These are phyloP conservation scores for Paraphaeosphaeria sporulosa DNA, from an alignment of 2,329 filamentous ascomycete species.

Conservation along the genomic window DNA sequence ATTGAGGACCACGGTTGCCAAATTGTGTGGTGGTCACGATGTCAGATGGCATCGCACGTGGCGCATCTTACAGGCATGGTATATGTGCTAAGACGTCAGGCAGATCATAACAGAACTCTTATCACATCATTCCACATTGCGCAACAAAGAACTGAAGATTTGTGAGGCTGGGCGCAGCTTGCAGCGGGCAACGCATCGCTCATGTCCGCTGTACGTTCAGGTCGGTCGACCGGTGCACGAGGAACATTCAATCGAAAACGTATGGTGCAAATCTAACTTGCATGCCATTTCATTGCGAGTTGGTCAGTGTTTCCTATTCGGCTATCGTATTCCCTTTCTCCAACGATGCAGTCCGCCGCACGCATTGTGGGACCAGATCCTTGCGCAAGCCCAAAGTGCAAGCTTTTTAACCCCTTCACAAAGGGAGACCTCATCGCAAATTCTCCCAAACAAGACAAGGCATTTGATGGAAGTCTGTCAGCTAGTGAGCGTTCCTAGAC, in stretches of 20 bases:
- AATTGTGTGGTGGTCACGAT: constrained; percentile 11
- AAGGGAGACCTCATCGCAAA: too few relatives aligned
- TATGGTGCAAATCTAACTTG: background rate
- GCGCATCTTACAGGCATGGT: constrained; percentile 9
- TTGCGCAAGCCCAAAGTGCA: too few relatives aligned
- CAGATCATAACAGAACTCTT: constrained; percentile 12
- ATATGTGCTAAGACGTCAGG: constrained; percentile 14
- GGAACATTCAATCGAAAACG: background rate
- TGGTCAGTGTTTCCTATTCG: too few relatives aligned
- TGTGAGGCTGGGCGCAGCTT: constrained; percentile 2
- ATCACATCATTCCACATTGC: constrained; percentile 25
- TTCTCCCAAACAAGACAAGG: too few relatives aligned
- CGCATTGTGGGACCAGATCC: too few relatives aligned
- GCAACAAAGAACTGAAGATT: background rate
- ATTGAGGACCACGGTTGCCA: constrained; percentile 5
- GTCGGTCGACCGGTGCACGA: background rate
- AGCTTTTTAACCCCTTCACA: too few relatives aligned
- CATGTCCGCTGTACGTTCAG: background rate
- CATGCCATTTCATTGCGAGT: background rate
- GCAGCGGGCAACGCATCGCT: constrained; percentile 1
- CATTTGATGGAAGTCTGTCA: too few relatives aligned
- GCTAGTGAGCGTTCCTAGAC: too few relatives aligned
- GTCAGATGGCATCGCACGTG: constrained; percentile 8
- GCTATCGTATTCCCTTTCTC: too few relatives aligned
- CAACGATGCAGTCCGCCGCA: too few relatives aligned